phyloP scores from a whole-genome alignment of 2,329 filamentous ascomycete genomes.

The Trichophyton rubrum region DNA sequence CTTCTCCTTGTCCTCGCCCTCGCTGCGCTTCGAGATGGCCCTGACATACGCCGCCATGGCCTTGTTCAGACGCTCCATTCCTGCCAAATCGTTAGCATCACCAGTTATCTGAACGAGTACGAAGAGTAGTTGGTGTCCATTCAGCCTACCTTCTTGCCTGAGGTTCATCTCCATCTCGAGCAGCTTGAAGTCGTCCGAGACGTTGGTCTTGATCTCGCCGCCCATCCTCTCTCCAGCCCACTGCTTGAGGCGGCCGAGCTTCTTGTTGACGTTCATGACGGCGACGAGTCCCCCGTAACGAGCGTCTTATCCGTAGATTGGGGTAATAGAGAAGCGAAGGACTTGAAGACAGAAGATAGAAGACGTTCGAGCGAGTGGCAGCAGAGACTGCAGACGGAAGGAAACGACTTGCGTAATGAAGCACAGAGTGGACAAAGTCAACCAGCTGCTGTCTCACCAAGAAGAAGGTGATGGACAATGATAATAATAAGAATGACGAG shows the following conservation, averaged over 20 bases:
- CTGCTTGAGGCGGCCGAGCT: conserved; percentile 91
- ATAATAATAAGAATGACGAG: background rate
- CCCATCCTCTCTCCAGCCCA: conserved; percentile 98
- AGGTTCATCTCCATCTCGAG: conserved; percentile 84
- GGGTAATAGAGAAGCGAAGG: background rate
- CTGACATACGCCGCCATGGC: conserved; percentile 81
- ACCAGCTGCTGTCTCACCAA: conserved; percentile 1
- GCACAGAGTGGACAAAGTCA: background rate
- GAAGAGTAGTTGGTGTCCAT: too few species aligned
- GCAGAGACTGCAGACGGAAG: too few species aligned
- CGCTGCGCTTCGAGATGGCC: conserved; percentile 70
- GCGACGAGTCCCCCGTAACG: background rate
- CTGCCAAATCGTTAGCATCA: conserved; percentile 34
- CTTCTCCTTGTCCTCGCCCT: conserved; percentile 81
- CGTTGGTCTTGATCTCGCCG: conserved; percentile 70
- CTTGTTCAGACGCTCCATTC: conserved; percentile 78
- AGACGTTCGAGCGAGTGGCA: background rate
- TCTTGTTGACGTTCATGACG: conserved; percentile 62
- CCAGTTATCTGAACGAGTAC: background rate
- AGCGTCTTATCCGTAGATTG: too few species aligned
- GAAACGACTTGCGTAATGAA: background rate
- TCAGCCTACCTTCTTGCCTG: conserved; percentile 62
- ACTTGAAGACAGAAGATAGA: background rate
- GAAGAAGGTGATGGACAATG: background rate
- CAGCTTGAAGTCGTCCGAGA: conserved; percentile 81